phyloP scores from a whole-genome alignment of 345 rosid species.

The Eucalyptus cloeziana region DNA sequence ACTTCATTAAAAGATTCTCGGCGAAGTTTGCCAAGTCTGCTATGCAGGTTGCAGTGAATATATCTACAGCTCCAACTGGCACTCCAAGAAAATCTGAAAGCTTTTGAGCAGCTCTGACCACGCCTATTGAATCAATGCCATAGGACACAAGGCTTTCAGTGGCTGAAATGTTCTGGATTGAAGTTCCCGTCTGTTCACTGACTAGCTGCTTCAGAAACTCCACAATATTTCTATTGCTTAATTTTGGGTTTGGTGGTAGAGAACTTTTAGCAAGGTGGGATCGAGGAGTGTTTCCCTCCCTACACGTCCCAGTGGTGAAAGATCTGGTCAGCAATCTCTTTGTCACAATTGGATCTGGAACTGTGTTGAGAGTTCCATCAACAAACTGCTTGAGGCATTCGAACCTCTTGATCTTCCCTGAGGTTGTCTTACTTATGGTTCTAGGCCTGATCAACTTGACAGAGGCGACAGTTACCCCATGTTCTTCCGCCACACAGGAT shows the following conservation, averaged over 20 bases:
- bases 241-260: conserved; percentile 5
- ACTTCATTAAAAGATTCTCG: conserved; percentile 30
- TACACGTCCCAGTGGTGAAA: conserved; percentile 37
- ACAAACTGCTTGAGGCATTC: conserved; percentile 52
- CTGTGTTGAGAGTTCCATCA: conserved; percentile 32
- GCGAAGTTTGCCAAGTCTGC: conserved; percentile 53
- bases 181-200: conserved; percentile 38
- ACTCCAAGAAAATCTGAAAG: conserved; percentile 53
- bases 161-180: conserved; percentile 20
- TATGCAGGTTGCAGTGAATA: conserved; percentile 58
- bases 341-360: conserved; percentile 23
- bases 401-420: conserved; percentile 68
- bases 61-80: conserved; percentile 61
- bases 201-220: conserved; percentile 35
- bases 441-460: conserved; percentile 48
- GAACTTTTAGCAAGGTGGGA: conserved; percentile 8
- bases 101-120: conserved; percentile 66
- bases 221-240: conserved; percentile 26
- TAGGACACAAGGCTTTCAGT: conserved; percentile 44
- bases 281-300: conserved; percentile 31
- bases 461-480: conserved; percentile 37
- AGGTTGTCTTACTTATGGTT: conserved; percentile 55
- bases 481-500: conserved; percentile 45
- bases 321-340: conserved; percentile 22
- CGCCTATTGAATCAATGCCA: conserved; percentile 63